Percentiles rank a stretch among this genome's conserved stretches.
Conservation (phyloP, 2,329 filamentous ascomycete species). For the Epichloe aotearoae region DNA sequence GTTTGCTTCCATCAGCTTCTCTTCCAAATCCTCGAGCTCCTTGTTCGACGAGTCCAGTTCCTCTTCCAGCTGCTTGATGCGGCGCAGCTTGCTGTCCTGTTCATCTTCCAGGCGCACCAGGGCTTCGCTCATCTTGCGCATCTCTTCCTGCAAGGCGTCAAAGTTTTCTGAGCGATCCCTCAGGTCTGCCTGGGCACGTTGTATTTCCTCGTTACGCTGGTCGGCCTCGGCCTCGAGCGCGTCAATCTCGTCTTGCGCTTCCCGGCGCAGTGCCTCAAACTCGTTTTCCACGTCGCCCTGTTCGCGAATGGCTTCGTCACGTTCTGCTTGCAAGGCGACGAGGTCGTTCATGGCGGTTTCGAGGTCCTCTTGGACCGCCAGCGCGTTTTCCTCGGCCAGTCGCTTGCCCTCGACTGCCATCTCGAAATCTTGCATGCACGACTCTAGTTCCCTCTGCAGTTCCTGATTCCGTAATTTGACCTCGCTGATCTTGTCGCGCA, state of each 20-base stretch:
- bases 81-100: conserved; percentile 61
- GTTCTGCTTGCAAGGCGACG: conserved; percentile 64
- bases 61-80: conserved; percentile 70
- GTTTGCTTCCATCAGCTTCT: conserved; percentile 70
- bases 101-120: conserved; percentile 83
- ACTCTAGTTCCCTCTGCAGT: conserved; percentile 68
- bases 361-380: conserved; percentile 66
- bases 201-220: conserved; percentile 56
- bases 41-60: conserved; percentile 74
- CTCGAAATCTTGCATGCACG: conserved; percentile 68
- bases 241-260: conserved; percentile 54
- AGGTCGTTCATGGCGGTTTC: conserved; percentile 70
- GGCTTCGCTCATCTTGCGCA: conserved; percentile 81
- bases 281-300: conserved; percentile 45
- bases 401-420: conserved; percentile 50
- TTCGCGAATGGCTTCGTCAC: conserved; percentile 69
- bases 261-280: conserved; percentile 46
- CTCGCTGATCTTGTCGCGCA: conserved; percentile 77
- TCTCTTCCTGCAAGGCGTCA: conserved; percentile 80
- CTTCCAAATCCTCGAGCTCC: conserved; percentile 76
- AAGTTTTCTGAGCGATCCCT: conserved; percentile 75
- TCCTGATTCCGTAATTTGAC: conserved; percentile 84
- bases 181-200: conserved; percentile 57
- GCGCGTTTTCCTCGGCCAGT: conserved; percentile 42
- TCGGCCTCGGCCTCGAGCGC: conserved; percentile 59